Percentiles rank a stretch among this genome's conserved stretches.
Evolutionary conservation across 208 protist species (phyloP).

Genomic region (Zelonia costaricensis): DNA sequence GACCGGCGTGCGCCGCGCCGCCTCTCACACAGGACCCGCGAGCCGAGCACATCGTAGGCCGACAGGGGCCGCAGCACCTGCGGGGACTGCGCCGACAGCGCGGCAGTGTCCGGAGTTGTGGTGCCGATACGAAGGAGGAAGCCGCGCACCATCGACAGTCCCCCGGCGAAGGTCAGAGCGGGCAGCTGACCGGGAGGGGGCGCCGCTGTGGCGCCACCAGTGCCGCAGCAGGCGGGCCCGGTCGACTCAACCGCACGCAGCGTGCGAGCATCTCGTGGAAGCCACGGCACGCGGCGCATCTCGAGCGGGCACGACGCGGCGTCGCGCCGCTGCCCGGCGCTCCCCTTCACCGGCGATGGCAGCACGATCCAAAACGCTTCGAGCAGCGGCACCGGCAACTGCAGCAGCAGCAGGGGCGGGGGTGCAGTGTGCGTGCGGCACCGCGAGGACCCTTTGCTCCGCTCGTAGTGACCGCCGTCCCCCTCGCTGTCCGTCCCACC

Average conservation of each 20-base stretch:
- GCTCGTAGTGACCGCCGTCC: too few relatives aligned
- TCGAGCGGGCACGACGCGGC: background rate
- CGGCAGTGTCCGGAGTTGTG: background rate
- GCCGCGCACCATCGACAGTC: background rate
- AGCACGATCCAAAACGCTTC: slow-evolving; percentile 27
- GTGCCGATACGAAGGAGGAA: slow-evolving; percentile 4
- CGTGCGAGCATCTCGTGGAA: background rate
- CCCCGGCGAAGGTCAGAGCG: background rate
- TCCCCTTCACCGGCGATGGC: slow-evolving; percentile 2
- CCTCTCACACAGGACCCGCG: too few relatives aligned
- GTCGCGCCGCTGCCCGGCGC: background rate
- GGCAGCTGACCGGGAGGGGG: too few relatives aligned
- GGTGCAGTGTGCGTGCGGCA: too few relatives aligned
- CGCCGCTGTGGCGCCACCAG: too few relatives aligned
- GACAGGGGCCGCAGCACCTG: slow-evolving; percentile 14
- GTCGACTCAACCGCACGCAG: background rate
- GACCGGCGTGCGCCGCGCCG: too few relatives aligned
- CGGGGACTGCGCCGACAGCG: background rate
- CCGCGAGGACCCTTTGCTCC: too few relatives aligned
- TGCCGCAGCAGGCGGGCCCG: too few relatives aligned
- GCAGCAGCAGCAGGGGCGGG: slow-evolving; percentile 7
- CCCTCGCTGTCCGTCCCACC: too few relatives aligned
- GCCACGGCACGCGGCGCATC: slow-evolving; percentile 3
- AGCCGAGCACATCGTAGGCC: slow-evolving; percentile 5
- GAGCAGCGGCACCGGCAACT: slow-evolving; percentile 21